Percentiles rank a stretch among this genome's conserved stretches.
These are phyloP conservation scores for Cercospora canescens DNA, from an alignment of 2,329 filamentous ascomycete genomes.

Conservation along the genomic window DNA sequence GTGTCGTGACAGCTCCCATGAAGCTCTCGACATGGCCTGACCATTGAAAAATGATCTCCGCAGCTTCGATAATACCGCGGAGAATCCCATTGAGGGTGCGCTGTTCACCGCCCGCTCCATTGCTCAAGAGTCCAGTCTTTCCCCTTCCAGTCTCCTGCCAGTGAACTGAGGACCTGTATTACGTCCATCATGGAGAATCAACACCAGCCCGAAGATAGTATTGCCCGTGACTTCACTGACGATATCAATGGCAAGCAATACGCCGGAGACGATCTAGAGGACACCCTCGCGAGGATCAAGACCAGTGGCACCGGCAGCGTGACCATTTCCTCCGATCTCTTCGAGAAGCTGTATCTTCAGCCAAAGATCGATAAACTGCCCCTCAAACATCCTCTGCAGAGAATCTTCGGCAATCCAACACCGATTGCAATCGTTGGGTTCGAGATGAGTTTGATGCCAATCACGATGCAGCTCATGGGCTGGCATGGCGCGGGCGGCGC, in stretches of 20 bases:
- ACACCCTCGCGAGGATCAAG: constrained; percentile 20
- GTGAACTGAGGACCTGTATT: not conserved
- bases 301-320: constrained; percentile 23
- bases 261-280: constrained; percentile 18
- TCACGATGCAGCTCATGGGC: constrained; percentile 26
- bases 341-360: constrained; percentile 26
- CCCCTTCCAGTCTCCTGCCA: not conserved
- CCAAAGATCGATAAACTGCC: constrained; percentile 20
- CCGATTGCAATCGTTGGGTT: constrained; percentile 25
- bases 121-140: not conserved
- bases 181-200: constrained; percentile 2
- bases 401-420: constrained; percentile 25
- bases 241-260: constrained; percentile 19
- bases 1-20: not conserved
- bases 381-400: constrained; percentile 26
- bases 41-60: constrained; percentile 2
- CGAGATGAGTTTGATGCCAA: constrained; percentile 25
- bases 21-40: constrained; percentile 11
- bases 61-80: not conserved
- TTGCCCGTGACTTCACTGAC: constrained; percentile 21
- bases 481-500: constrained; percentile 21
- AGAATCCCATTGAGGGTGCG: not conserved
- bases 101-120: not conserved
- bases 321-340: constrained; percentile 25
- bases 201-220: constrained; percentile 16